A percentile compares a stretch with the other conserved stretches of the same genome.
phyloP scores from a whole-genome alignment of 139 green algal species.

The Pleodorina starrii region DNA sequence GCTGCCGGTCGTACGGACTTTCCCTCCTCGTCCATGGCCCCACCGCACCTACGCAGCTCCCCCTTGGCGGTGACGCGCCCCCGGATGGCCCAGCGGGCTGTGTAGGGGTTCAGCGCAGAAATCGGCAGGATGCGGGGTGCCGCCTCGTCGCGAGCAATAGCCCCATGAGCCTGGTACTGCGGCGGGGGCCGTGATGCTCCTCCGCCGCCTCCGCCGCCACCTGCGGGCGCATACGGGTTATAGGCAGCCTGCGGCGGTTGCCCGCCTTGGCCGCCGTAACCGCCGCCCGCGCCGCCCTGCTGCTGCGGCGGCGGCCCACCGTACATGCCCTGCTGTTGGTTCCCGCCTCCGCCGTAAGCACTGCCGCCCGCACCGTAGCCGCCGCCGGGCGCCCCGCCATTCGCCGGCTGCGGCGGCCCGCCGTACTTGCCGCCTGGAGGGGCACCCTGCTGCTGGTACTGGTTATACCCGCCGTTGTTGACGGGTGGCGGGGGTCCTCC shows the following conservation, averaged over 20 bases:
- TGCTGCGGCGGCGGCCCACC: conserved; percentile 8
- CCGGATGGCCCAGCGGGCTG: conserved; percentile 96
- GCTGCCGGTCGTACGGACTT: too few species aligned
- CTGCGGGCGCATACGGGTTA: conserved; percentile 9
- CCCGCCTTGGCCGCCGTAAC: conserved; percentile 11
- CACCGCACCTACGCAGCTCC: conserved; percentile 79
- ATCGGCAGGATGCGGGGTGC: conserved; percentile 88
- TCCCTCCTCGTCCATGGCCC: too few species aligned
- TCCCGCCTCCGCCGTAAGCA: conserved; percentile 18
- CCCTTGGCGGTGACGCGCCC: conserved; percentile 86
- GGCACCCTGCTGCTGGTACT: not conserved
- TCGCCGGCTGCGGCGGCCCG: conserved; percentile 43
- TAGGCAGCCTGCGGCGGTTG: not conserved
- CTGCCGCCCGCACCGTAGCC: not conserved
- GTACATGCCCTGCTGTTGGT: not conserved
- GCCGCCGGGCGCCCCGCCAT: not conserved
- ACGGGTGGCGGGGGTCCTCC: conserved; percentile 30
- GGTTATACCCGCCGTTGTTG: not conserved
- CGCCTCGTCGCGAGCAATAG: conserved; percentile 70
- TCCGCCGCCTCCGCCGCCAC: not conserved
- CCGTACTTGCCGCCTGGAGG: conserved; percentile 38
- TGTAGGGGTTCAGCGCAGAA: conserved; percentile 93
- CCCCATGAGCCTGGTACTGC: conserved; percentile 56
- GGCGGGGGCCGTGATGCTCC: conserved; percentile 37
- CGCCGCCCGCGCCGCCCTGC: not conserved